These are phyloP conservation scores for Coffea canephora DNA, from an alignment of 257 asterid genomes.

Conservation along the genomic window DNA sequence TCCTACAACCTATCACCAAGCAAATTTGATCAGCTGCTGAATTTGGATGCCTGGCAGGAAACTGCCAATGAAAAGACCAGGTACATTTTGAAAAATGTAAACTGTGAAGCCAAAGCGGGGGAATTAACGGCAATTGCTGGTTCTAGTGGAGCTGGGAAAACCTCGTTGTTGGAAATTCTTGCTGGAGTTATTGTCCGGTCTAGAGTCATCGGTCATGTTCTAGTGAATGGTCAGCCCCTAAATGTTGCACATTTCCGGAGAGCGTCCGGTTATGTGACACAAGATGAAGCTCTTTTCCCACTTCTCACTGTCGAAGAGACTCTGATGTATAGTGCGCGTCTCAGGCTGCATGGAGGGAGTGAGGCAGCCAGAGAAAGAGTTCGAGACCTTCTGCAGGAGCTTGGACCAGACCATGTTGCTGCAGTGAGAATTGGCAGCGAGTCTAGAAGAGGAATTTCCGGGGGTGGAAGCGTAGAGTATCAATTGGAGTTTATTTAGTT, in stretches of 20 bases:
- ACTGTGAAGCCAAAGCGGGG: conserved; percentile 60
- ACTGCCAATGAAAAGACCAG: conserved; percentile 12
- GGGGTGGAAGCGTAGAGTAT: conserved; percentile 75
- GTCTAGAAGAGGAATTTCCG: conserved; percentile 56
- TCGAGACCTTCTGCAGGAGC: conserved; percentile 43
- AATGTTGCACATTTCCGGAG: conserved; percentile 40
- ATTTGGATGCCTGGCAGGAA: neutral
- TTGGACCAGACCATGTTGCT: conserved; percentile 55
- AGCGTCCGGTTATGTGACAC: conserved; percentile 68
- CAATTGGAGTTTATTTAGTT: conserved; percentile 69
- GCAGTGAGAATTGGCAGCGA: conserved; percentile 50
- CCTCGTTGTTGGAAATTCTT: conserved; percentile 63
- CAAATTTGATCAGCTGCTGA: conserved; percentile 21
- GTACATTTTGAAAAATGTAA: conserved; percentile 44
- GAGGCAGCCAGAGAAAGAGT: conserved; percentile 31
- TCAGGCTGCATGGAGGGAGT: conserved; percentile 35
- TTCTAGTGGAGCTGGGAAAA: conserved; percentile 84
- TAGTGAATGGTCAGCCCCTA: conserved; percentile 52
- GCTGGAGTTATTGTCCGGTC: conserved; percentile 40
- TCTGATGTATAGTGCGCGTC: conserved; percentile 58
- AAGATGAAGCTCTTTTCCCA: conserved; percentile 69
- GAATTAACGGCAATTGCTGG: conserved; percentile 75
- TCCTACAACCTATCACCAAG: conserved; percentile 43
- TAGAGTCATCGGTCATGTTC: conserved; percentile 40
- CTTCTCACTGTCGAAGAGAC: conserved; percentile 76